phyloP scores from a whole-genome alignment of 345 rosid species.

The Melaleuca alternifolia region DNA sequence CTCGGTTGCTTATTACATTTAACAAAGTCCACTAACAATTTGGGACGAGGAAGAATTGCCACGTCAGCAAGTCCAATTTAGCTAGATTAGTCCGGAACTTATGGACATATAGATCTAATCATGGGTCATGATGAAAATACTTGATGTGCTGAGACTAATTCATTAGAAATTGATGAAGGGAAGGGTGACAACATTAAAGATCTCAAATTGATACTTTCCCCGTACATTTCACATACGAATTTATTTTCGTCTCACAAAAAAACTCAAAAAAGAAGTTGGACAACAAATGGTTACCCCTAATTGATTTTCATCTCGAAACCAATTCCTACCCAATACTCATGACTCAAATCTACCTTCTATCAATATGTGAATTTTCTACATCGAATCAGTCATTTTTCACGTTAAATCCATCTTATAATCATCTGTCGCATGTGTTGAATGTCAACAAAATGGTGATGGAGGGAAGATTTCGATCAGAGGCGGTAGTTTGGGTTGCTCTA shows the following conservation, averaged over 20 bases:
- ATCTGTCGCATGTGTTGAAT: too few species aligned
- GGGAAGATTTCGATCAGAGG: too few species aligned
- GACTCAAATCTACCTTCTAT: neutral
- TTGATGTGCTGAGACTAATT: neutral
- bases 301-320: neutral
- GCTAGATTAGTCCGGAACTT: neutral
- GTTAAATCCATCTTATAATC: too few species aligned
- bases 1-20: neutral
- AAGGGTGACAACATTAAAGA: neutral
- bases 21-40: neutral
- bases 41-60: neutral
- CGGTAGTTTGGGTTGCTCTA: too few species aligned
- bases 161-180: neutral
- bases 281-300: neutral
- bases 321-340: neutral
- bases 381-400: too few species aligned
- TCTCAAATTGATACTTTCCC: neutral
- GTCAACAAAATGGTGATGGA: too few species aligned
- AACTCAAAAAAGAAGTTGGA: neutral
- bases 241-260: neutral
- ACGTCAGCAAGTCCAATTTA: neutral
- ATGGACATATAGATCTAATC: neutral
- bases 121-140: neutral
- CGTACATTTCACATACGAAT: rapidly evolving
- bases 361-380: too few species aligned